Evolutionary conservation across 192 early-diverging fungal species (phyloP).

Genomic region (Coemansia sp.): DNA sequence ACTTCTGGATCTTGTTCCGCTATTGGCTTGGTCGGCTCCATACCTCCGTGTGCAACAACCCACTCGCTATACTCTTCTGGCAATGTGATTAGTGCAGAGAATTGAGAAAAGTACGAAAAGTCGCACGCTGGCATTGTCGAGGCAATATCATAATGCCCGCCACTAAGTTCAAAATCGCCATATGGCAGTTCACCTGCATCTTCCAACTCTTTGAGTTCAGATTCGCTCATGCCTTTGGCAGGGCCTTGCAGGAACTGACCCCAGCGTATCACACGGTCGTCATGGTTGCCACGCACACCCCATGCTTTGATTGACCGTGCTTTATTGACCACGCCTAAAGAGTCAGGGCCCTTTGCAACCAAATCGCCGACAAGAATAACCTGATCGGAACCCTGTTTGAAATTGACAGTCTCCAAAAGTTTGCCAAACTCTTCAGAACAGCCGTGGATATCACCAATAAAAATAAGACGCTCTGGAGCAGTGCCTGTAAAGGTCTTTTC

Average conservation of each 20-base stretch:
- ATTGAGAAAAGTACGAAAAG: conserved; percentile 56
- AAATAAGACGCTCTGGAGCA: conserved; percentile 51
- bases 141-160: conserved; percentile 45
- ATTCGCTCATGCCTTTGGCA: conserved; percentile 6
- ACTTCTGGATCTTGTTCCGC: conserved; percentile 58
- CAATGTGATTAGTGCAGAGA: conserved; percentile 59
- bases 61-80: conserved; percentile 44
- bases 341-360: conserved; percentile 64
- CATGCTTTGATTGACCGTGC: conserved; percentile 53
- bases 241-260: conserved; percentile 55
- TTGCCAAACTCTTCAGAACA: conserved; percentile 56
- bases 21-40: conserved; percentile 57
- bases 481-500: conserved; percentile 3
- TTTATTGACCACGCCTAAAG: conserved; percentile 57
- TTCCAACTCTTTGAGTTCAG: conserved; percentile 17
- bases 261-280: conserved; percentile 67
- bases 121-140: conserved; percentile 43
- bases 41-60: conserved; percentile 69
- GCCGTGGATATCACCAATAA: conserved; percentile 76
- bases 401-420: conserved; percentile 55
- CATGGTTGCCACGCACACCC: conserved; percentile 74
- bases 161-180: conserved; percentile 25
- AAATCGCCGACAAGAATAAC: conserved; percentile 70
- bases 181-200: conserved; percentile 13
- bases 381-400: conserved; percentile 50